phyloP scores from a whole-genome alignment of 805 yeast genomes.

The Yamadazyma philogaea region DNA sequence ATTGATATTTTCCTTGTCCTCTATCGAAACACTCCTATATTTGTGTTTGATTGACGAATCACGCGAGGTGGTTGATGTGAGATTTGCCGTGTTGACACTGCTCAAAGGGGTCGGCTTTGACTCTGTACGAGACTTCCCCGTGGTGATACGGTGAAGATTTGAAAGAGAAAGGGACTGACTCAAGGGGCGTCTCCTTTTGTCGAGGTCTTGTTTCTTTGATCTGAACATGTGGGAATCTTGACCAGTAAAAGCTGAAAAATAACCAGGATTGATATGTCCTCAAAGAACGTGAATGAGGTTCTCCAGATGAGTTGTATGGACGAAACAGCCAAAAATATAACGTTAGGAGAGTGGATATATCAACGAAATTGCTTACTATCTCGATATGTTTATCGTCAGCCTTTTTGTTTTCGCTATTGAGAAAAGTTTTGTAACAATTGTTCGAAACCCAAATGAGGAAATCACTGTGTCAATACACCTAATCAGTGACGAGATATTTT shows the following conservation, averaged over 20 bases:
- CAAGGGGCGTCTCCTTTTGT: constrained; percentile 14
- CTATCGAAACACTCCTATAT: neutral
- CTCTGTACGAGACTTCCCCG: neutral
- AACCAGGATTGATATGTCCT: too few species aligned
- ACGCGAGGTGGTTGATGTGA: neutral
- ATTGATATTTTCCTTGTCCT: constrained; percentile 1
- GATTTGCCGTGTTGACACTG: neutral
- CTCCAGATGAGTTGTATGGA: neutral
- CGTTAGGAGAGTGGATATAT: neutral
- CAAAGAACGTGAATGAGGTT: neutral
- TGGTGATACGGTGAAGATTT: constrained; percentile 7
- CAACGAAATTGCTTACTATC: neutral
- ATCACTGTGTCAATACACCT: neutral
- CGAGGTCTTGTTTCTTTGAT: neutral
- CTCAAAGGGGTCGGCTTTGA: constrained; percentile 3
- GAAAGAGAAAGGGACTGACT: constrained; percentile 14
- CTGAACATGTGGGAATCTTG: neutral
- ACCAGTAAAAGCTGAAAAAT: neutral
- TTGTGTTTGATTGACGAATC: neutral
- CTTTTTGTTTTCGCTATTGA: neutral
- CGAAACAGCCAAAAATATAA: too few species aligned
- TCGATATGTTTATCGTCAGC: neutral
- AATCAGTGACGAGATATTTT: neutral
- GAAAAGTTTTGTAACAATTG: neutral
- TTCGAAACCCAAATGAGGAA: neutral